Evolutionary conservation across 2,329 filamentous ascomycete species (phyloP), one percentile per base, ranked within the genome.

Genomic region (Sphaceloma murrayae): DNA sequence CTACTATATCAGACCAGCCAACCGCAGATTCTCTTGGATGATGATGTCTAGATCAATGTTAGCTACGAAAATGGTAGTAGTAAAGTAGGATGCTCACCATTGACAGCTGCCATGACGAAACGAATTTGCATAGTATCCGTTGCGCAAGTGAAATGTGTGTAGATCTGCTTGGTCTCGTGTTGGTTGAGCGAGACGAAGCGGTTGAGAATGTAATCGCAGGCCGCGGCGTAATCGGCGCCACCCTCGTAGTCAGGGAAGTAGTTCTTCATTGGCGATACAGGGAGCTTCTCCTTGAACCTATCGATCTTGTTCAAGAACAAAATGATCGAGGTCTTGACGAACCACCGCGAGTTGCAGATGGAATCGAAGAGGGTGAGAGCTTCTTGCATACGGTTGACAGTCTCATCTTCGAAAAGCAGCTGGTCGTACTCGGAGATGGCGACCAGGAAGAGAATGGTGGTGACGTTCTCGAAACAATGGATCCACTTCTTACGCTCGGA

Each of bases 101-200:
- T 98, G 61, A 98, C 91, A 55, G 91, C 91, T 50, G 89, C 88
- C 91, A 98, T 98, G 68, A 98, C 91, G 73, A 98, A 96, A 61
- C 91, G 82, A 58, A 98, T 98, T 67, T 98, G 91, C 59, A 91
- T 95, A 22, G 91, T 98, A 63, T 98, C 91, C 38, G 91, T 98
- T 49, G 91, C 91, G 64, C 91, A 96, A 40, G 91, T 98, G 69
- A 98, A 98, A 68, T 96, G 91, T 48, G 91, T 98, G 74, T 98
- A 98, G 65, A 98, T 96, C 67, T 98, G 91, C 75, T 98, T 98
- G 45, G 87, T 94, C 72, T 96, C 91, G 64, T 95, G 89, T 68
- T 96, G 91, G 72, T 98, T 98, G 62, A 98, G 73, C 62, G 59
- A 62, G 47, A 96, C 91, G 67, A 98, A 98, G 62, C 91, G 80